Percentiles rank a stretch among this genome's conserved stretches.
Conservation (phyloP, 2,329 filamentous ascomycete species). For the Zymoseptoria crescenta region DNA sequence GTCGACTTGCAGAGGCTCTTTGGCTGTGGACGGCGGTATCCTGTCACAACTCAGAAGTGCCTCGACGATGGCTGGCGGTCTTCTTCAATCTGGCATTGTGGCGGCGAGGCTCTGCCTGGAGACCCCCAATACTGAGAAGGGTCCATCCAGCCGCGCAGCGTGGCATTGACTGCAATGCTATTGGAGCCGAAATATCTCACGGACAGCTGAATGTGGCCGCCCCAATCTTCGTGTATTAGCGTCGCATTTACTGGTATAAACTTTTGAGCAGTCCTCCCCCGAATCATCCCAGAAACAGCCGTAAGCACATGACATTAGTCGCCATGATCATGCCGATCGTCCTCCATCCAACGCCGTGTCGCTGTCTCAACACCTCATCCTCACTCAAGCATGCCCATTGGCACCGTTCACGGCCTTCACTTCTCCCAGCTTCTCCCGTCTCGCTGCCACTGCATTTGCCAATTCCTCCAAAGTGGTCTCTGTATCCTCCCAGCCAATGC, state of each 20-base stretch:
- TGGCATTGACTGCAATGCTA: not conserved
- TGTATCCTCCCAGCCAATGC: constrained; percentile 90
- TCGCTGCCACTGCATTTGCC: constrained; percentile 69
- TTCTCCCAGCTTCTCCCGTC: constrained; percentile 47
- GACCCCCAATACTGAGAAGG: too few species aligned
- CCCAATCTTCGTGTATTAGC: not conserved
- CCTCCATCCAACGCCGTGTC: not conserved
- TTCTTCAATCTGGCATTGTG: too few species aligned
- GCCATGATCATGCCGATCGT: not conserved
- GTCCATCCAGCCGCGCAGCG: too few species aligned
- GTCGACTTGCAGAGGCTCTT: too few species aligned
- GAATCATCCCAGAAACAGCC: not conserved
- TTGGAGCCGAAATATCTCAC: not conserved
- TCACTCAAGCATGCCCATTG: constrained; percentile 12
- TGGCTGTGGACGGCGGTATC: too few species aligned
- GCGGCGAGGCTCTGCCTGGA: too few species aligned
- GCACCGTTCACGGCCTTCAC: constrained; percentile 23
- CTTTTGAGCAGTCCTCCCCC: not conserved
- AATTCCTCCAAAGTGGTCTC: constrained; percentile 68
- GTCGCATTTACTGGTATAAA: not conserved
- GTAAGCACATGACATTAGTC: not conserved
- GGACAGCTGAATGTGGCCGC: not conserved
- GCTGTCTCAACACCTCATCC: not conserved
- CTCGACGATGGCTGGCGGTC: too few species aligned
- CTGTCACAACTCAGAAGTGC: too few species aligned